Percentiles rank a stretch among this genome's conserved stretches.
These are phyloP conservation scores for Westerdykella ornata DNA, from an alignment of 2,329 filamentous ascomycete genomes.

Conservation along the genomic window DNA sequence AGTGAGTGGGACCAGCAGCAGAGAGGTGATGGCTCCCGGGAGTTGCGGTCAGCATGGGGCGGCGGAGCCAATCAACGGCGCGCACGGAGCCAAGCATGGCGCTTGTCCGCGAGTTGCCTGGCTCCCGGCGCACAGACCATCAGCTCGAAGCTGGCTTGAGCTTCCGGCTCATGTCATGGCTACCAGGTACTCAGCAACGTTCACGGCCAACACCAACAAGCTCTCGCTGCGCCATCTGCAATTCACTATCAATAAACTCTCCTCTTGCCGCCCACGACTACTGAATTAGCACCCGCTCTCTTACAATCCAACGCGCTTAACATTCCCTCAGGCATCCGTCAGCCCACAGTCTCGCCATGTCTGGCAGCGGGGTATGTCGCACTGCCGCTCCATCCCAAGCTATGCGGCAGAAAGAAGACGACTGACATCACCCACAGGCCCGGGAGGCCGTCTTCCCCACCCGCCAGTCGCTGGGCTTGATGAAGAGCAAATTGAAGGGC, in stretches of 20 bases:
- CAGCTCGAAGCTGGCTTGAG: background rate
- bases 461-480: conserved; percentile 89
- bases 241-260: background rate
- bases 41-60: conserved; percentile 9
- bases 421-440: conserved; percentile 53
- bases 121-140: background rate
- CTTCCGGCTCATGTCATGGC: background rate
- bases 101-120: background rate
- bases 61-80: conserved; percentile 8
- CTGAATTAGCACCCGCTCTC: background rate
- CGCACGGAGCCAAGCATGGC: conserved; percentile 3
- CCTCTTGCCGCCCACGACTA: background rate
- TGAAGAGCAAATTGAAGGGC: conserved; percentile 96
- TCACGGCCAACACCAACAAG: background rate
- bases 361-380: conserved; percentile 47
- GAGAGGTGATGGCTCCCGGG: conserved; percentile 1
- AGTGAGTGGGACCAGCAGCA: background rate
- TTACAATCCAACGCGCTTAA: background rate
- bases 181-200: too few relatives aligned
- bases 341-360: conserved; percentile 40
- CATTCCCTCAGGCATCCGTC: conserved; percentile 8
- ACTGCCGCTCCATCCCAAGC: conserved; percentile 9
- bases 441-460: conserved; percentile 96
- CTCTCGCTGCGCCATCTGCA: background rate
- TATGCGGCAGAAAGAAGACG: conserved; percentile 16